Conservation (phyloP, 2,329 filamentous ascomycete species). For the Aciculosporium take region DNA sequence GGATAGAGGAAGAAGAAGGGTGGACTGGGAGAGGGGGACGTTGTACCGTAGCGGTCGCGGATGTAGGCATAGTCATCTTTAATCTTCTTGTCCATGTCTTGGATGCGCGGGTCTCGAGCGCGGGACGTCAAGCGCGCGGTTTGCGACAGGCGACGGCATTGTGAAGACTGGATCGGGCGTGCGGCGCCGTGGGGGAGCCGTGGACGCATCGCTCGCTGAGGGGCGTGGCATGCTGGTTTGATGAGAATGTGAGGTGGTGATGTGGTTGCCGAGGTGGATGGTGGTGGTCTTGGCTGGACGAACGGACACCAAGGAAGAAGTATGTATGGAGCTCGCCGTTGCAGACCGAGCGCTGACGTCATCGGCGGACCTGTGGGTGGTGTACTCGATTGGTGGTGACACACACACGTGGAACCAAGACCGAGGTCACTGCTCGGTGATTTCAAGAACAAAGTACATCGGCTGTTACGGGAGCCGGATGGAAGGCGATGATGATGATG, state of each 20-base stretch:
- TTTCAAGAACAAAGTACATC: no score
- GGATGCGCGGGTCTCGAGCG: slow-evolving; percentile 4
- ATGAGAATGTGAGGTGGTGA: not conserved
- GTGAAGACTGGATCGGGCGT: not conserved
- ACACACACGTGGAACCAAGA: no score
- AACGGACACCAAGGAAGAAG: no score
- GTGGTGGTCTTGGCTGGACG: no score
- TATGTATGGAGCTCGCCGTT: no score
- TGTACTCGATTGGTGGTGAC: no score
- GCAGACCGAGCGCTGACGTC: no score
- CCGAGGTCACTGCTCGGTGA: no score
- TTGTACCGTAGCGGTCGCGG: slow-evolving; percentile 29
- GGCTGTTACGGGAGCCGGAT: no score
- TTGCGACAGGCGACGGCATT: not conserved
- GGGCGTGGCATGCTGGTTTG: not conserved
- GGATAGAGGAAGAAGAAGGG: not conserved
- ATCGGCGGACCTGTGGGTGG: not conserved
- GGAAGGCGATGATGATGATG: no score
- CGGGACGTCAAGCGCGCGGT: not conserved
- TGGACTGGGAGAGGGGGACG: no score
- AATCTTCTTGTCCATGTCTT: slow-evolving; percentile 17
- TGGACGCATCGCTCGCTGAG: not conserved
- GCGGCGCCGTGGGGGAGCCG: not conserved
- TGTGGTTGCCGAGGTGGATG: not conserved
- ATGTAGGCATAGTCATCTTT: slow-evolving; percentile 32